Percentiles rank a stretch among this genome's conserved stretches.
These are phyloP conservation scores for Hippophae rhamnoides DNA, from an alignment of 306 rosid genomes.

Conservation along the genomic window DNA sequence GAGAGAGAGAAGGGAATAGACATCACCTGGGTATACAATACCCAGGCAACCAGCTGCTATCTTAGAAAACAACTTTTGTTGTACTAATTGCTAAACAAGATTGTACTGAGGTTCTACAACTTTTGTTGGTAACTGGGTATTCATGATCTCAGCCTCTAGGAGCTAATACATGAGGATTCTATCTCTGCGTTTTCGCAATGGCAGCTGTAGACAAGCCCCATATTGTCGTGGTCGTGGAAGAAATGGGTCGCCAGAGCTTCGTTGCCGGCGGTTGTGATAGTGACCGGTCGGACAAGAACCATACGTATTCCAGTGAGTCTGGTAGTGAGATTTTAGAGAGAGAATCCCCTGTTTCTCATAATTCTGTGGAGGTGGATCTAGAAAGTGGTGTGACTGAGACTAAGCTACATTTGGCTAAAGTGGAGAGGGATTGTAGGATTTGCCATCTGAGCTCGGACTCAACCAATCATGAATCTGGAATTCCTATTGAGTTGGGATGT, in stretches of 20 bases:
- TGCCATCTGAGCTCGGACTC: constrained; percentile 67
- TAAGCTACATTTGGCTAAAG: constrained; percentile 47
- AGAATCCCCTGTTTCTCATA: constrained; percentile 41
- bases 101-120: constrained; percentile 20
- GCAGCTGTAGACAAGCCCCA: constrained; percentile 32
- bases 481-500: constrained; percentile 77
- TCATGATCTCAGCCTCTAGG: constrained; percentile 30
- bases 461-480: constrained; percentile 68
- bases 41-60: constrained; percentile 21
- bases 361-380: constrained; percentile 66
- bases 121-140: constrained; percentile 22
- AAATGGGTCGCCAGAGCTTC: constrained; percentile 32
- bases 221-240: constrained; percentile 31
- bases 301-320: constrained; percentile 24
- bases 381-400: constrained; percentile 37
- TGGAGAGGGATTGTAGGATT: constrained; percentile 84
- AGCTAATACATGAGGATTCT: constrained; percentile 64
- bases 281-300: constrained; percentile 26
- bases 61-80: constrained; percentile 16
- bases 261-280: constrained; percentile 6
- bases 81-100: neutral
- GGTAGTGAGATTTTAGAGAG: constrained; percentile 50
- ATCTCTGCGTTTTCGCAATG: constrained; percentile 41
- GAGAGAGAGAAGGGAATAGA: constrained; percentile 12
- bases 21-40: constrained; percentile 22